A percentile compares a stretch with the other conserved stretches of the same genome.
phyloP scores from a whole-genome alignment of 805 yeast genomes.

The Millerago galiae region DNA sequence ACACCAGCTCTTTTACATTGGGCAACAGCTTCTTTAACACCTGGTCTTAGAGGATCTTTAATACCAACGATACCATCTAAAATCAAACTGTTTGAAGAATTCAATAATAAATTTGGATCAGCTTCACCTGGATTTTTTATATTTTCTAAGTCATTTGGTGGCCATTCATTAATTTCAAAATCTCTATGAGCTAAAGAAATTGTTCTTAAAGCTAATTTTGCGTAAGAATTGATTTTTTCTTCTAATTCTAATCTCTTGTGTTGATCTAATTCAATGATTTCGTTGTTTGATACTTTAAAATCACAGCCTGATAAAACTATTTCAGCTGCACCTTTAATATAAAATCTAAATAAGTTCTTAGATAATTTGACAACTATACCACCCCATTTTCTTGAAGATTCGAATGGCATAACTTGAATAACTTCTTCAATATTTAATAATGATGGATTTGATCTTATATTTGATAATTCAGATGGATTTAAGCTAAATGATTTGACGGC shows the following conservation, averaged over 20 bases:
- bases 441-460: constrained; percentile 32
- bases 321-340: constrained; percentile 93
- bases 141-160: constrained; percentile 45
- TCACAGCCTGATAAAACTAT: constrained; percentile 62
- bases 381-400: constrained; percentile 89
- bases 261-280: constrained; percentile 23
- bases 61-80: constrained; percentile 83
- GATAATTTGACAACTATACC: constrained; percentile 59
- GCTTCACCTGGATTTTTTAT: constrained; percentile 33
- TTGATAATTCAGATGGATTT: constrained; percentile 38
- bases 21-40: constrained; percentile 83
- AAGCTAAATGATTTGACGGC: constrained; percentile 53
- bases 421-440: constrained; percentile 32
- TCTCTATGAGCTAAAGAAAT: constrained; percentile 83
- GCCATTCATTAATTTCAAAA: constrained; percentile 53
- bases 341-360: constrained; percentile 45
- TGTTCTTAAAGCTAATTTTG: constrained; percentile 79
- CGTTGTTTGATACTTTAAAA: constrained; percentile 29
- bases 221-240: constrained; percentile 48
- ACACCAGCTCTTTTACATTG: constrained; percentile 91
- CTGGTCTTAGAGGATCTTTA: constrained; percentile 88
- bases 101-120: constrained; percentile 35
- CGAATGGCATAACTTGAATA: constrained; percentile 81
- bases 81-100: constrained; percentile 34
- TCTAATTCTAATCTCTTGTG: constrained; percentile 26